Conservation (phyloP, 805 yeast genomes). For the Wickerhamiella azyma region DNA sequence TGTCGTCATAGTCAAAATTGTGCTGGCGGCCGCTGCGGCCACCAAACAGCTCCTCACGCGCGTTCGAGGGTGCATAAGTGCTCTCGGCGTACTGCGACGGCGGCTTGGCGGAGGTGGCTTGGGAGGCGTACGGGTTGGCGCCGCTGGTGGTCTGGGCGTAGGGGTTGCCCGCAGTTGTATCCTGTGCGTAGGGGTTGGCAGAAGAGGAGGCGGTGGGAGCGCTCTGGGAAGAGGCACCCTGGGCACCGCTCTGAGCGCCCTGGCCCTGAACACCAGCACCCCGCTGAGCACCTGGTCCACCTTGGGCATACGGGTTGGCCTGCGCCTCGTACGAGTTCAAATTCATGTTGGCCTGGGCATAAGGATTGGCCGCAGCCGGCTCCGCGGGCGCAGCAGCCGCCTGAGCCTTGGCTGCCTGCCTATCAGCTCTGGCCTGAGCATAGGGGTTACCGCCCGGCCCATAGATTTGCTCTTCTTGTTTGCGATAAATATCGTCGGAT, state of each 20-base stretch:
- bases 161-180: background rate
- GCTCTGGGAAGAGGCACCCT: conserved; percentile 29
- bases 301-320: conserved; percentile 26
- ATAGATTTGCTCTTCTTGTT: conserved; percentile 17
- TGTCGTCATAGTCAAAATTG: background rate
- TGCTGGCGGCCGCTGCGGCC: conserved; percentile 1
- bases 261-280: no score
- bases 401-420: background rate
- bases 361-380: background rate
- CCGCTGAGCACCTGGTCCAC: no score
- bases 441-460: conserved; percentile 20
- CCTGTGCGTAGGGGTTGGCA: conserved; percentile 6
- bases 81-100: background rate
- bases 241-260: background rate
- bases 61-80: conserved; percentile 7
- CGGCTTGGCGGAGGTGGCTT: background rate
- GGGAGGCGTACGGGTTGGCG: conserved; percentile 15
- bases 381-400: background rate
- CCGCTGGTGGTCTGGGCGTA: conserved; percentile 1
- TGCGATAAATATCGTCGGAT: conserved; percentile 13
- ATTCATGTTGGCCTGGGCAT: background rate
- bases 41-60: conserved; percentile 23
- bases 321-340: conserved; percentile 6
- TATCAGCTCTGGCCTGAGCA: conserved; percentile 6
- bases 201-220: no score